Base-by-base conservation (phyloP, 2,329 filamentous ascomycete species). In the Colletotrichum coccodes region DNA sequence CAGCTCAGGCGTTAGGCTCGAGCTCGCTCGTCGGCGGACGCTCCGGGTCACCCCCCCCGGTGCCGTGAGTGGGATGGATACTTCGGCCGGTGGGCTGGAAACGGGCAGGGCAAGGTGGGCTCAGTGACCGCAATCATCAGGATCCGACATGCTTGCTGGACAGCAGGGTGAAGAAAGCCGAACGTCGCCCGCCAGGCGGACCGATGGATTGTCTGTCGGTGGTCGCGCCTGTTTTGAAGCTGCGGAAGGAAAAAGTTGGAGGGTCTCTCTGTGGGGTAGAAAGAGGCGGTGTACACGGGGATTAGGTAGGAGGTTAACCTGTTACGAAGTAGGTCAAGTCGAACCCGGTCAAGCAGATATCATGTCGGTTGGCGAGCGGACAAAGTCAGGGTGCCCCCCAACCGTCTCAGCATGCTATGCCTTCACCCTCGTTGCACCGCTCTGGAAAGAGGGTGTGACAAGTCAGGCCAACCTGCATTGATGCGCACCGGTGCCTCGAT, bases 211-310 rank as follows among this genome's bases (percentile, higher is more conserved):
- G 40, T 9, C 26, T 32, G 49, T 60, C 56, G 54, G 54, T 40
- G 54, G 65, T 60, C 65, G 47, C 38, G 28, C 47, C 61, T 60
- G 47, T 49, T 65, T 47, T 23, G 47, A 46, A 36, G 47, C 14
- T 26, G 38, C 18, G 46, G 30, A 12, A 68, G 16, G 12, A 28
- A 53, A 49, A 32, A 38, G 50, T 40, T 40, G 38, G 58, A 56
- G 58, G 56, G 46, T 64, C 52, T 28, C n/a, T 38, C 18, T 36
- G 66, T 69, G 66, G 66, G 49, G 66, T 36, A 36, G 44, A 12
- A 69, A 69, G 54, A 66, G 66, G 66, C 66, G 66, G 66, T 68
- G 65, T 68, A 49, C 28, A 32, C 34, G 30, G 49, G 42, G n/a
- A 61, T 49, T 54, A 54, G 57, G 46, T 30, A 68, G 53, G 46